A percentile compares a stretch with the other conserved stretches of the same genome.
Evolutionary conservation across 116 monocot species (phyloP).

Genomic region (Papilionanthe hybrid): DNA sequence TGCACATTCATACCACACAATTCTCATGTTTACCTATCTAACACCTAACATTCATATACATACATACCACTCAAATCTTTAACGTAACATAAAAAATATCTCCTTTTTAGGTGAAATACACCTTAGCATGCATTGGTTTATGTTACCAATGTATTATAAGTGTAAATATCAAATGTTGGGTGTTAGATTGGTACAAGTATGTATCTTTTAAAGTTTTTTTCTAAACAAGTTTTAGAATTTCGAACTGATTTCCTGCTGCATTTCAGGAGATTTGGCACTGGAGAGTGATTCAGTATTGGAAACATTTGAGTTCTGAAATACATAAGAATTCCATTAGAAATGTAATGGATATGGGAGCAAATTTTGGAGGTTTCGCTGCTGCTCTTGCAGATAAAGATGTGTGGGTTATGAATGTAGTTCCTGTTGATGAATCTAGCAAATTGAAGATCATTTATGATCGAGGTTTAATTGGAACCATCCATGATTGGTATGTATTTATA

Average conservation of each 20-base stretch:
- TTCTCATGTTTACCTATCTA: too few relatives aligned
- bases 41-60: too few relatives aligned
- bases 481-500: constrained; percentile 57
- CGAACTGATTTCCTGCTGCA: not conserved
- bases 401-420: constrained; percentile 90
- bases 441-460: constrained; percentile 83
- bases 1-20: too few relatives aligned
- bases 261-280: constrained; percentile 64
- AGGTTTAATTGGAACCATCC: constrained; percentile 68
- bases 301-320: constrained; percentile 55
- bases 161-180: too few relatives aligned
- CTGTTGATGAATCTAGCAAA: constrained; percentile 54
- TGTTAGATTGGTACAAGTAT: too few relatives aligned
- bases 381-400: constrained; percentile 55
- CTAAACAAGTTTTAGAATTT: not conserved
- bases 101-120: too few relatives aligned
- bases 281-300: constrained; percentile 75
- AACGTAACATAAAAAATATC: too few relatives aligned
- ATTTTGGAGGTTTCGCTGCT: constrained; percentile 81
- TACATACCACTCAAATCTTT: too few relatives aligned
- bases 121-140: too few relatives aligned
- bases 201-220: not conserved
- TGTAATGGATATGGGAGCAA: constrained; percentile 83
- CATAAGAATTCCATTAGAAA: constrained; percentile 69
- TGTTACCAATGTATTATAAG: too few relatives aligned